Percentiles rank a stretch among this genome's conserved stretches.
phyloP scores from a whole-genome alignment of 768 basidiomycete genomes.

The Mycena maculata region DNA sequence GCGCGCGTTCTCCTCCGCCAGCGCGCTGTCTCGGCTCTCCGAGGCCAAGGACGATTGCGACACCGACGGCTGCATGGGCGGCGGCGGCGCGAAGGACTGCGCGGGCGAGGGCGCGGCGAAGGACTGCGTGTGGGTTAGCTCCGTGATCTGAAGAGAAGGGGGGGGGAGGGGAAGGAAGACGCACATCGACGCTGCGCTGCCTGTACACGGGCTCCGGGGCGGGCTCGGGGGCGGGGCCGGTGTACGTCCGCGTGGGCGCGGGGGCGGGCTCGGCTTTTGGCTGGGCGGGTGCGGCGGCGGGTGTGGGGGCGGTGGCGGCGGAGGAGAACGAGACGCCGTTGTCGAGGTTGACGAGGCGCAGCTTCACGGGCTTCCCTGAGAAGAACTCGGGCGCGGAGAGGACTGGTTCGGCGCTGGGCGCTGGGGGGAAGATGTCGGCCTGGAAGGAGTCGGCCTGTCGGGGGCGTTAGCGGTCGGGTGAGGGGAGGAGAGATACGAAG shows the following conservation, averaged over 20 bases:
- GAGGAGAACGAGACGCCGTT: constrained; percentile 61
- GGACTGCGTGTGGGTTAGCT: constrained; percentile 3
- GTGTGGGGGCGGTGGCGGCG: constrained; percentile 38
- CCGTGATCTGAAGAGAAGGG: not conserved
- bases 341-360: constrained; percentile 85
- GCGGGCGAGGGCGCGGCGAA: constrained; percentile 3
- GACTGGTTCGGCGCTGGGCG: constrained; percentile 83
- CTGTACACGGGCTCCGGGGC: constrained; percentile 34
- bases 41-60: constrained; percentile 7
- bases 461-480: constrained; percentile 15
- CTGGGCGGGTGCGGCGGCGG: constrained; percentile 43
- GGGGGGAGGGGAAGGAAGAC: constrained; percentile 31
- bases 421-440: constrained; percentile 96
- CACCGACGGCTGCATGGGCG: not conserved
- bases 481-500: not conserved
- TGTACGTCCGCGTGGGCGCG: constrained; percentile 37
- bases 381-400: constrained; percentile 90
- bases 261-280: constrained; percentile 38
- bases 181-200: constrained; percentile 46
- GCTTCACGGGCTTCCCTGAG: constrained; percentile 80
- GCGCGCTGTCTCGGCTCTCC: constrained; percentile 19
- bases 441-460: constrained; percentile 93
- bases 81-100: constrained; percentile 16
- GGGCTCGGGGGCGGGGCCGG: constrained; percentile 32
- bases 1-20: constrained; percentile 69